Percentiles rank a stretch among this genome's conserved stretches.
Evolutionary conservation across 148 eudicot genomes (phyloP).

Genomic region (Vaccinium macrocarpon): DNA sequence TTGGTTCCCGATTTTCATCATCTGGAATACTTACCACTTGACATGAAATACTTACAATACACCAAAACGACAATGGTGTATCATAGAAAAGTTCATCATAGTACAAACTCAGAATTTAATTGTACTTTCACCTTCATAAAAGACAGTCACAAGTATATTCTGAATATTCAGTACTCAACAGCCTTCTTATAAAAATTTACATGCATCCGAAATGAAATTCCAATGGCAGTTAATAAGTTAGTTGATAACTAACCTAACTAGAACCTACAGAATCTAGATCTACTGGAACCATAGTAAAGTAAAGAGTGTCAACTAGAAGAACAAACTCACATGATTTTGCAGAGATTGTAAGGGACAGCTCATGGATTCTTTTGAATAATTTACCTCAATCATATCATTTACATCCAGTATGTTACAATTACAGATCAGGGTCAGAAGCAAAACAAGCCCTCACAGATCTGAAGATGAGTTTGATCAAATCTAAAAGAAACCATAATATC

Average conservation of each 20-base stretch:
- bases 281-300: neutral
- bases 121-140: neutral
- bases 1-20: too few species aligned
- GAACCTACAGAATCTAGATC: conserved; percentile 11
- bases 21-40: too few species aligned
- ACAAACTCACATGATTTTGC: conserved; percentile 20
- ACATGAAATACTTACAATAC: too few species aligned
- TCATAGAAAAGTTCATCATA: too few species aligned
- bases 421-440: conserved; percentile 21
- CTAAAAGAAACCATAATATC: conserved; percentile 13
- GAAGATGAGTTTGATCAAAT: conserved; percentile 18
- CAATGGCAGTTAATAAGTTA: neutral
- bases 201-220: conserved; percentile 1
- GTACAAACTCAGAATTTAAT: neutral
- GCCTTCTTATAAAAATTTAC: neutral
- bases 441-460: conserved; percentile 25
- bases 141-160: neutral
- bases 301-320: neutral
- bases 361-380: conserved; percentile 8
- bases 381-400: conserved; percentile 25
- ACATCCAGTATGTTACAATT: conserved; percentile 20
- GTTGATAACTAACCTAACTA: conserved; percentile 13
- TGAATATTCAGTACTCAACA: too few species aligned
- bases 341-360: conserved; percentile 10
- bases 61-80: too few species aligned